Conservation (phyloP, 2,329 filamentous ascomycete genomes). For the Pseudocercospora fijiensis region DNA sequence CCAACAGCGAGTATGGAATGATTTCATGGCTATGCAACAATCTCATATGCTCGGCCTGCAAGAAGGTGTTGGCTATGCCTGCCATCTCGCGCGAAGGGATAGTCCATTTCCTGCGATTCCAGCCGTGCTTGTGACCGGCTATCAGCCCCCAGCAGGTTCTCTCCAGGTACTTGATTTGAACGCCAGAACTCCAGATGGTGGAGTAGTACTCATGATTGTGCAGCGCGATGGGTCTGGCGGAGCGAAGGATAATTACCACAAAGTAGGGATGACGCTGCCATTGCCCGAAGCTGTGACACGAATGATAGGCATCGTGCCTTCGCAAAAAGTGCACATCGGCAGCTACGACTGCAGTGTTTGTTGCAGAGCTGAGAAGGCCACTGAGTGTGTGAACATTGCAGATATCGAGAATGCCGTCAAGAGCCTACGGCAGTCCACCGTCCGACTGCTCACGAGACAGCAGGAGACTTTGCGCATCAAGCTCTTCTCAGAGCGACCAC, state of each 20-base stretch:
- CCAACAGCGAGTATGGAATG: conserved; percentile 3
- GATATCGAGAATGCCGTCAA: not conserved
- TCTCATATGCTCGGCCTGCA: not conserved
- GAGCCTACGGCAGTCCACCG: not conserved
- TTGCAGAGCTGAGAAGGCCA: not conserved
- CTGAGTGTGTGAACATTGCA: not conserved
- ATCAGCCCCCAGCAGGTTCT: not conserved
- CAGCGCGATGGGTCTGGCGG: not conserved
- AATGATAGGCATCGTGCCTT: not conserved
- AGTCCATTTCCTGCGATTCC: not conserved
- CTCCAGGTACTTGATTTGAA: not conserved
- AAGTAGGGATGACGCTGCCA: conserved; percentile 1
- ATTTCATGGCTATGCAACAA: conserved; percentile 2
- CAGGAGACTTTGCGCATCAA: not conserved
- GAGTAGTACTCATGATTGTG: not conserved
- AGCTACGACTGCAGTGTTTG: not conserved
- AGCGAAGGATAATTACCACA: not conserved
- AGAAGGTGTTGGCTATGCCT: not conserved
- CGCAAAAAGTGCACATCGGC: not conserved
- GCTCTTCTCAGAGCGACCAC: not conserved
- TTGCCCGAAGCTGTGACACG: not conserved
- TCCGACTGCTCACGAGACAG: not conserved
- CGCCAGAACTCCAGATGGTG: not conserved
- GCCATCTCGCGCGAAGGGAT: not conserved
- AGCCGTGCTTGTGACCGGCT: not conserved